Base-by-base conservation (phyloP, 768 basidiomycete species). In the Tulasnella sp. region DNA sequence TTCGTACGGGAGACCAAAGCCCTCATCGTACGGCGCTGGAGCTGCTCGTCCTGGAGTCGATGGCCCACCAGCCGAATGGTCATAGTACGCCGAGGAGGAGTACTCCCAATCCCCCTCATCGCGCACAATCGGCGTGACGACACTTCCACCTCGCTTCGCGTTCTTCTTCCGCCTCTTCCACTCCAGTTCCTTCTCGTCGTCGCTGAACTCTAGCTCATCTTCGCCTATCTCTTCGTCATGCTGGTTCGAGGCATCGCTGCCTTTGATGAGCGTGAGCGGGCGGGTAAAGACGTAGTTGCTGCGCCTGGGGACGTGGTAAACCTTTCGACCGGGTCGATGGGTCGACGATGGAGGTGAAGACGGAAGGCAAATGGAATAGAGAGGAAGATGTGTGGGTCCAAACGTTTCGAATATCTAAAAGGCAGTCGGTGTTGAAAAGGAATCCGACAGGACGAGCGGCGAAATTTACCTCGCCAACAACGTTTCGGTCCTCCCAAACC, bases 151-250 rank as follows among this genome's bases (percentile, higher is more conserved):
- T n/a, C 35, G 39, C 66, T 74, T 89, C 89, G 83, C 88, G 75
- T 83, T 83, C 77, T 89, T 91, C 62, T 85, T 77, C 65, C 82
- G 82, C 67, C 85, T 82, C 80, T 86, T 91, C 77, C 89, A 85
- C 35, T 87, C 88, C 19, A 87, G 87, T 79, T 98, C 96, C 70
- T 89, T 85, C 79, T 98, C 96, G 76, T 98, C 96, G 75, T 98
- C 96, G 3, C 92, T 94, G 80, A 95, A 98, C 78, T 98, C 96
- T 36, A 92, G 77, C 77, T 98, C 96, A 71, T 93, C 87, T 22
- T 92, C 94, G 1, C 83, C 91, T 2, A 92, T 89, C 78, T 98
- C 96, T 80, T 98, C 96, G 77, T 98, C 96, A 75, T 94, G 88
- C 11, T 94, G 84, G 78, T 98, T 98, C 77, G 91, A 94, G 26